Evolutionary conservation across 2,329 filamentous ascomycete genomes (phyloP), one percentile per base, ranked within the genome.

Genomic region (Dothideomycetes sp.): DNA sequence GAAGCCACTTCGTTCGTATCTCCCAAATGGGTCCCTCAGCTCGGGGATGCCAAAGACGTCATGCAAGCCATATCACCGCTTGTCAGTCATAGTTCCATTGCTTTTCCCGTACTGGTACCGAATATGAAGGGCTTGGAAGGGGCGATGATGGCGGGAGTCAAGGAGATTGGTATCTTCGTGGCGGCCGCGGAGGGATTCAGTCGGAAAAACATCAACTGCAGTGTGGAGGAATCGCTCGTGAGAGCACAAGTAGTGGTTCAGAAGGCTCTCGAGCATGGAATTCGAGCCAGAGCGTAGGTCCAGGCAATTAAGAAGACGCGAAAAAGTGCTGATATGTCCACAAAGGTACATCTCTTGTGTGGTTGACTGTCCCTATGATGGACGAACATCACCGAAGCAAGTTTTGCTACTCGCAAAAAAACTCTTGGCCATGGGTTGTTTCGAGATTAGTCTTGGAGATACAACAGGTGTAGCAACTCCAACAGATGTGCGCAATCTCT

Each of bases 391-490:
- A 71, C 49, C 46, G 12, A 35, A 37, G 17, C 70, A 68, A 43
- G 77, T 81, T 2, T 75, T 77, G 1, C 70, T 75, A 15, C 65
- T 81, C 20, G 76, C 76, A 68, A 45, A 78, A 69, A 53, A 64
- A 4, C 59, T 94, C 35, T 69, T 94, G 1, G 82, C 88, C 54
- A 83, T 89, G 69, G 88, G 88, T n/a, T 88, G 84, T 16, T 84
- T 93, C 55, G 86, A 94, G 67, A 87, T 95, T 50, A 84, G 83
- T 2, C 74, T 94, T 1, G 87, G 86, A 5, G 88, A 94, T 55
- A 95, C 88, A 0, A 89, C 87, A 0, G 88, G 88, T 15, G 87
- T 91, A 74, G 88, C 86, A 23, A 93, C 84, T 0, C 80, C 78
- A n/a, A 78, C 78, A n/a, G 68, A 76, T 41, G 85, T 81, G 3